These are phyloP conservation scores for Ananas comosus DNA, from an alignment of 176 grass and related monocot species.

Conservation along the genomic window DNA sequence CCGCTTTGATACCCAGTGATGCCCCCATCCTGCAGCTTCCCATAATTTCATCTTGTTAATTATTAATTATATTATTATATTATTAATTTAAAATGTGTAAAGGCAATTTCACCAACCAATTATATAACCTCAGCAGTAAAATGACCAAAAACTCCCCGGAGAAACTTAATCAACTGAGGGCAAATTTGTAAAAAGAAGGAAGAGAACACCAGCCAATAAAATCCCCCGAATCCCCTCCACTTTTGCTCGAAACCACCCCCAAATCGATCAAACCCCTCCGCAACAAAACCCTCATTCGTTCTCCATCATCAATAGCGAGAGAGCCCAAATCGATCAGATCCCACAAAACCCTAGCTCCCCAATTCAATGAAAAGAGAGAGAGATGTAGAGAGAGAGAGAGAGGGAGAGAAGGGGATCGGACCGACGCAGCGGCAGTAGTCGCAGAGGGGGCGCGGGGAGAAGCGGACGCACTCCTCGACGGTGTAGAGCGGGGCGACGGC, in stretches of 20 bases:
- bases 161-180: no score
- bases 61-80: not conserved
- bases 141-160: no score
- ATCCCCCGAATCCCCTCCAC: conserved; percentile 1
- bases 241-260: not conserved
- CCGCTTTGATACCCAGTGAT: conserved; percentile 83
- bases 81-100: not conserved
- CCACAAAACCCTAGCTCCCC: not conserved
- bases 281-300: conserved; percentile 6
- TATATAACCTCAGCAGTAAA: no score
- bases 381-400: not conserved
- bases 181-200: no score
- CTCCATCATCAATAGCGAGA: not conserved
- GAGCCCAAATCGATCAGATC: not conserved
- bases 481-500: conserved; percentile 39
- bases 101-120: no score
- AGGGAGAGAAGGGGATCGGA: conserved; percentile 10
- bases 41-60: not conserved
- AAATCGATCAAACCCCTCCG: not conserved
- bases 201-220: not conserved
- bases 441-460: conserved; percentile 44
- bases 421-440: conserved; percentile 52
- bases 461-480: conserved; percentile 46
- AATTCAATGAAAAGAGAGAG: not conserved
- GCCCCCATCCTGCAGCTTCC: conserved; percentile 52